A percentile compares a stretch with the other conserved stretches of the same genome.
Evolutionary conservation across 345 rosid species (phyloP).

Genomic region (Crucihimalaya himalaica): DNA sequence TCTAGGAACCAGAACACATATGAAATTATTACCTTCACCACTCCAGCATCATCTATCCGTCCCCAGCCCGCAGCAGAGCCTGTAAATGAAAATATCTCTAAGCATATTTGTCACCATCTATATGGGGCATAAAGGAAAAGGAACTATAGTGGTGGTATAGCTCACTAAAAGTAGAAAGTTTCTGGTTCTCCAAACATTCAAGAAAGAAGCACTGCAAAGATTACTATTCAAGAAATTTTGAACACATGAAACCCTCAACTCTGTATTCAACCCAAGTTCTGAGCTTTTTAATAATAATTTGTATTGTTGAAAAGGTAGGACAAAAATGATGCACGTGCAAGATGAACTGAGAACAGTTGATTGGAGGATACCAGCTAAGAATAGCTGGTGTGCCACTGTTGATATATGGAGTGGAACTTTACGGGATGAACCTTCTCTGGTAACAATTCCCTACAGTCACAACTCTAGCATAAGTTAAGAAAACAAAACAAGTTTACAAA

Average conservation of each 20-base stretch:
- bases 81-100: constrained; percentile 34
- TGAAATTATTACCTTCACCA: constrained; percentile 68
- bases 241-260: constrained; percentile 1
- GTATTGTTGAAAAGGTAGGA: constrained; percentile 1
- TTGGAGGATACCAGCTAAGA: constrained; percentile 66
- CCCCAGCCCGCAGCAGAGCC: constrained; percentile 99
- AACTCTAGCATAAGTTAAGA: constrained; percentile 20
- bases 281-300: constrained; percentile 8
- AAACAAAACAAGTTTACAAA: constrained; percentile 14
- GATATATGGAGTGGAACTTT: constrained; percentile 87
- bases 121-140: background rate
- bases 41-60: constrained; percentile 89
- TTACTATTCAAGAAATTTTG: background rate
- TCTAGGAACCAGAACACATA: background rate
- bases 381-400: constrained; percentile 77
- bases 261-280: constrained; percentile 5
- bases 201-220: constrained; percentile 15
- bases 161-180: background rate
- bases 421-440: constrained; percentile 63
- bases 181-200: background rate
- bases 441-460: constrained; percentile 78
- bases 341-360: constrained; percentile 6
- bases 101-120: constrained; percentile 24
- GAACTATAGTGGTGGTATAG: constrained; percentile 11
- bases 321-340: constrained; percentile 18